Base-by-base conservation (phyloP, 352 stramenopile species). In the Phytophthora quininea region DNA sequence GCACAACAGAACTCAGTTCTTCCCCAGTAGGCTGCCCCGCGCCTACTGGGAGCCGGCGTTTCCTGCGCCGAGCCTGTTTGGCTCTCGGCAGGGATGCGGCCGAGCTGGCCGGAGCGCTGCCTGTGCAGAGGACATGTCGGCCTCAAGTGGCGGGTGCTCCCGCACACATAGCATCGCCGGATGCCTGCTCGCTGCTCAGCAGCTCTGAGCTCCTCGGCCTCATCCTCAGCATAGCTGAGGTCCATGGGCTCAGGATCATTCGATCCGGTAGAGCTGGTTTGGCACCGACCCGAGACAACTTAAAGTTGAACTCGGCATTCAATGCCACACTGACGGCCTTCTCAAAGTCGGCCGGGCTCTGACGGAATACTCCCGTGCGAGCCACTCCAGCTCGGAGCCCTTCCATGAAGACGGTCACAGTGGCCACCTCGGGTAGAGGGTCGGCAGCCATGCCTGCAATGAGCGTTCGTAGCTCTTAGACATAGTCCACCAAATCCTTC, bases 401-500 rank as follows among this genome's bases (percentile, higher is more conserved):
- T 42, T 65, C 58, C 58, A 65, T 65, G 40, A 65, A 58, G 11
- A 58, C 30, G 11, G 58, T 58, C 6, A 65, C 40, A 3, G 33
- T 48, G 12, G 48, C 50, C 10, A n/a, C 32, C 32, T 65, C 58
- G 1, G 49, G 49, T 15, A 54, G 31, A 33, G 49, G 58, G 3
- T 66, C 12, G 1, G 40, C 19, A 12, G 32, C 38, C 42, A 66
- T 66, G 24, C 49, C 42, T 1, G 40, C n/a, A 15, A 62, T 56
- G 9, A 68, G 46, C 40, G 54, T 57, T 4, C 61, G 15, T 5
- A 63, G 24, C 46, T 62, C 30, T 40, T 68, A 35, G 52, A 58
- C 61, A 37, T 50, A 67, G 40, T 46, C 43, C 15, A 40, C 9
- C 9, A 67, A 11, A 4, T 60, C 32, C 29, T 52, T 52, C 35